These are phyloP conservation scores for Notholithocarpus densiflorus DNA, from an alignment of 306 rosid species.

Conservation along the genomic window DNA sequence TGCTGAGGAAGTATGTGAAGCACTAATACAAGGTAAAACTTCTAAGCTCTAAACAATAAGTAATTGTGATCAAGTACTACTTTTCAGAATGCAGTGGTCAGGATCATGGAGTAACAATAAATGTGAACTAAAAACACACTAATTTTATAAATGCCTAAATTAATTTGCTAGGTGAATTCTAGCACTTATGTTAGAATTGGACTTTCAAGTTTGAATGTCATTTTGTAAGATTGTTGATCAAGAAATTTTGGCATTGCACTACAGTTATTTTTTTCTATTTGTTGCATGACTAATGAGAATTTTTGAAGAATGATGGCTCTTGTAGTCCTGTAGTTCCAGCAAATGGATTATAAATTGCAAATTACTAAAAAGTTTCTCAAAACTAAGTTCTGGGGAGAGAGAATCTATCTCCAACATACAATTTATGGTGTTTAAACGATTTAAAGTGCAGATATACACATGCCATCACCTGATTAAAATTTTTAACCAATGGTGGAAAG, in stretches of 20 bases:
- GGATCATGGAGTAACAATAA: not conserved
- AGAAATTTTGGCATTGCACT: too few species aligned
- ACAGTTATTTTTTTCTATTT: too few species aligned
- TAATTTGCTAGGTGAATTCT: not conserved
- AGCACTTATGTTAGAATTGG: not conserved
- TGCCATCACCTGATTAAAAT: not conserved
- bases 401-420: too few species aligned
- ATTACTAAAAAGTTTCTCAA: too few species aligned
- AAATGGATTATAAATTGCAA: too few species aligned
- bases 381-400: too few species aligned
- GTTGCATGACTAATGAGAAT: too few species aligned
- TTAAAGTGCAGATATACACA: not conserved
- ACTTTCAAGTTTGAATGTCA: too few species aligned
- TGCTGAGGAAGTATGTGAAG: conserved; percentile 68
- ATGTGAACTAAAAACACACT: not conserved
- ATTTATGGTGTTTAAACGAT: too few species aligned
- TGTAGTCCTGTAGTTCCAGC: too few species aligned
- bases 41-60: not conserved
- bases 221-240: too few species aligned
- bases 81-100: not conserved
- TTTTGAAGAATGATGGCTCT: too few species aligned
- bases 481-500: conserved; percentile 13
- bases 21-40: conserved; percentile 75
- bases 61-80: not conserved
- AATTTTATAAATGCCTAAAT: not conserved